A percentile compares a stretch with the other conserved stretches of the same genome.
Evolutionary conservation across 305 asterid species (phyloP).

Genomic region (Fraxinus dipetala): DNA sequence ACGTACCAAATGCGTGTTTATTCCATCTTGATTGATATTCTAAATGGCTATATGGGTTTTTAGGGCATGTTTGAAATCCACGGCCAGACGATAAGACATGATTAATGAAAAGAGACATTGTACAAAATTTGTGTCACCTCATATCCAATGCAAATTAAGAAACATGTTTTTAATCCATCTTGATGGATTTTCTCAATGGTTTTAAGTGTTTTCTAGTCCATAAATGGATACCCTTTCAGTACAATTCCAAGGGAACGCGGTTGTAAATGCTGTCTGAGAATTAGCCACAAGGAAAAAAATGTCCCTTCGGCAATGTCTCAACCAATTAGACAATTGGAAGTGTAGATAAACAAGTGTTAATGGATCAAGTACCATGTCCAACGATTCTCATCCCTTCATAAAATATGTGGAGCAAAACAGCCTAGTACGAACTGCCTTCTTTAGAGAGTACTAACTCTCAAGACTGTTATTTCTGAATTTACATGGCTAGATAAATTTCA

Average conservation of each 20-base stretch:
- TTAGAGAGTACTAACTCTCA: not conserved
- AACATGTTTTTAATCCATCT: not conserved
- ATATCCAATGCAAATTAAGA: not conserved
- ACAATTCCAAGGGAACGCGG: not conserved
- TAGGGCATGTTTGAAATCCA: not conserved
- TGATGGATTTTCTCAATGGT: not conserved
- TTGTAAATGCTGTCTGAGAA: constrained; percentile 2
- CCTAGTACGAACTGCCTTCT: not conserved
- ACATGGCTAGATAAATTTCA: not conserved
- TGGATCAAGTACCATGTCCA: constrained; percentile 9
- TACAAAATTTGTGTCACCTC: not conserved
- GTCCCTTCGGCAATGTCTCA: constrained; percentile 20
- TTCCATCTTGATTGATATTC: not conserved
- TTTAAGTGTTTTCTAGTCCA: not conserved
- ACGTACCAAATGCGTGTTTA: not conserved
- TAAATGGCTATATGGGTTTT: not conserved
- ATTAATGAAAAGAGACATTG: not conserved
- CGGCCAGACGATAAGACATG: not conserved
- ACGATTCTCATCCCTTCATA: not conserved
- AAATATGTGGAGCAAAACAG: constrained; percentile 10
- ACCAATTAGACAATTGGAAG: not conserved
- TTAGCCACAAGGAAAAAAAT: constrained; percentile 7
- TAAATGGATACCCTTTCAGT: not conserved
- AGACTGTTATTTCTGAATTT: not conserved
- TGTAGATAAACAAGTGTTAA: constrained; percentile 4